Percentiles rank a stretch among this genome's conserved stretches.
Conservation (phyloP, 106 monocot species). For the Vanilla planifolia region DNA sequence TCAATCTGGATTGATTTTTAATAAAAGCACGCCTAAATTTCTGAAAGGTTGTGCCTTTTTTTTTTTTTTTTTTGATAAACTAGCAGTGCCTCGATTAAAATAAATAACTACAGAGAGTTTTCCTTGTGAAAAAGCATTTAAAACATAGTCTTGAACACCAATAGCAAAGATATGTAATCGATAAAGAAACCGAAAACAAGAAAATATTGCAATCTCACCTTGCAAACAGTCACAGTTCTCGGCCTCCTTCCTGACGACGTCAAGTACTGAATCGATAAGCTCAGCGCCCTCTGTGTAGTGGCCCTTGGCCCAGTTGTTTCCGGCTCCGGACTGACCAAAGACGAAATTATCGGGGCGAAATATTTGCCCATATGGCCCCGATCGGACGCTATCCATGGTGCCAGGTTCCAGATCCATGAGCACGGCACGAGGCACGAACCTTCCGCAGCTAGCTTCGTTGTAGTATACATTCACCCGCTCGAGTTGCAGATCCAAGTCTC, state of each 20-base stretch:
- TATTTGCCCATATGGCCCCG: conserved; percentile 11
- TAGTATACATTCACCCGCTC: conserved; percentile 36
- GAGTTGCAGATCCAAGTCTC: conserved; percentile 22
- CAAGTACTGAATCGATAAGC: conserved; percentile 48
- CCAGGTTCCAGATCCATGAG: conserved; percentile 36
- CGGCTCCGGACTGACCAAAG: conserved; percentile 48
- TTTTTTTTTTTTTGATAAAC: too few species aligned
- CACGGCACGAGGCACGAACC: conserved; percentile 25
- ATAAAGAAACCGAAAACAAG: neutral
- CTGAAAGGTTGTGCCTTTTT: too few species aligned
- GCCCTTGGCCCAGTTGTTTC: conserved; percentile 71
- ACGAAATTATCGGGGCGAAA: conserved; percentile 56
- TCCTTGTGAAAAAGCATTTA: too few species aligned
- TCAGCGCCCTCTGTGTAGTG: conserved; percentile 65
- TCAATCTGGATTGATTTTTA: too few species aligned
- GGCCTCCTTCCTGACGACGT: conserved; percentile 51
- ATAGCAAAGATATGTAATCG: too few species aligned
- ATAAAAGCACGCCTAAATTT: too few species aligned
- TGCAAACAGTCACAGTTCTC: conserved; percentile 38
- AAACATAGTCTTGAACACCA: too few species aligned
- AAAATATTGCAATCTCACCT: neutral
- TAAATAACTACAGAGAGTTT: too few species aligned
- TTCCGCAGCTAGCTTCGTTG: conserved; percentile 25
- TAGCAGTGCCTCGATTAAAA: too few species aligned
- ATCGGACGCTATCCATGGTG: conserved; percentile 16